A percentile compares a stretch with the other conserved stretches of the same genome.
These are phyloP conservation scores for Alternaria atra DNA, from an alignment of 2,329 filamentous ascomycete species.

Conservation along the genomic window DNA sequence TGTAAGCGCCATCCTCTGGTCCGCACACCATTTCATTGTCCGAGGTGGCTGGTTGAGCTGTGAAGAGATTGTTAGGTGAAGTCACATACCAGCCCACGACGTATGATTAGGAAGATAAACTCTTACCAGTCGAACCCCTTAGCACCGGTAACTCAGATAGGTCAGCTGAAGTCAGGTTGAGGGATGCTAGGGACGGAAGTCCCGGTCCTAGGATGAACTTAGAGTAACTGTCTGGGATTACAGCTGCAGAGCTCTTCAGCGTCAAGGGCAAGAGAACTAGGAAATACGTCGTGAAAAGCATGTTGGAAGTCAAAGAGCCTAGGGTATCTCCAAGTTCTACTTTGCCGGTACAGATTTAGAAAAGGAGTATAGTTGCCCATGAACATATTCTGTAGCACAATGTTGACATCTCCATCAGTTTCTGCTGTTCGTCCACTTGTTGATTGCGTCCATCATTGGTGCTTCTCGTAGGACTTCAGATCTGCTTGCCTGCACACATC, in stretches of 20 bases:
- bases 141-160: conserved; percentile 3
- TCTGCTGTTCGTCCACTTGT: neutral
- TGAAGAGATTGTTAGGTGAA: neutral
- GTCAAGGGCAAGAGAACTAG: neutral
- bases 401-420: neutral
- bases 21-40: conserved; percentile 8
- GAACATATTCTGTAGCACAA: neutral
- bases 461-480: neutral
- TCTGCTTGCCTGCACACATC: neutral
- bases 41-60: neutral
- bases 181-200: conserved; percentile 17
- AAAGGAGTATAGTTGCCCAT: neutral
- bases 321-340: neutral
- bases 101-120: neutral
- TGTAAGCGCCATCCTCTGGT: conserved; percentile 16
- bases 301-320: neutral
- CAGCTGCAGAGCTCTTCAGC: neutral
- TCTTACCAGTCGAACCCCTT: neutral
- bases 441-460: neutral
- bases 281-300: neutral
- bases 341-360: neutral
- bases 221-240: neutral
- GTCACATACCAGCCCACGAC: neutral
- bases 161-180: conserved; percentile 13
- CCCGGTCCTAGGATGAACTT: conserved; percentile 5